Percentiles rank a stretch among this genome's conserved stretches.
Conservation (phyloP, 768 basidiomycete genomes). For the Xanthoconium purpureum region DNA sequence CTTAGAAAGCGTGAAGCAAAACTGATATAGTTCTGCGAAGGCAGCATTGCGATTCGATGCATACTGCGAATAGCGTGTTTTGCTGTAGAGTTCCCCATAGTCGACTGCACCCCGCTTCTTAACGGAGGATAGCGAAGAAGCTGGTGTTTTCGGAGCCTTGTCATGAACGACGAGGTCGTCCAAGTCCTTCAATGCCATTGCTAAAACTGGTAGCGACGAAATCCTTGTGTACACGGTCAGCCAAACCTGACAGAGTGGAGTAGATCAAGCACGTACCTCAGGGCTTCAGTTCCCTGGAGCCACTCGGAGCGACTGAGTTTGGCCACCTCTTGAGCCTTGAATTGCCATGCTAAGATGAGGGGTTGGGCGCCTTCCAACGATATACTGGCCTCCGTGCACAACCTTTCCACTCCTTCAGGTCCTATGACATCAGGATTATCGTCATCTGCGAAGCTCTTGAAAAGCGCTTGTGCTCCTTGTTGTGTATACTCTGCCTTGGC, state of each 20-base stretch:
- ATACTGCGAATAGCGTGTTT: constrained; percentile 47
- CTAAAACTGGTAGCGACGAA: constrained; percentile 47
- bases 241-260: neutral
- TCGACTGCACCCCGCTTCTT: constrained; percentile 32
- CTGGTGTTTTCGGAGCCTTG: constrained; percentile 36
- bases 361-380: constrained; percentile 71
- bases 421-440: constrained; percentile 52
- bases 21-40: constrained; percentile 66
- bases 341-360: constrained; percentile 73
- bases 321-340: constrained; percentile 68
- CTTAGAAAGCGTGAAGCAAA: constrained; percentile 70
- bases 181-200: constrained; percentile 54
- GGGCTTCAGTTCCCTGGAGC: constrained; percentile 49
- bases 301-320: constrained; percentile 70
- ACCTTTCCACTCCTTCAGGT: constrained; percentile 65
- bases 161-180: constrained; percentile 56
- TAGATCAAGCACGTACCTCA: constrained; percentile 38
- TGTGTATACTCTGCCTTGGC: constrained; percentile 43
- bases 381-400: constrained; percentile 70
- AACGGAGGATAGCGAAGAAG: constrained; percentile 20
- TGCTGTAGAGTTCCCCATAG: constrained; percentile 52
- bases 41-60: constrained; percentile 46
- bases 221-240: constrained; percentile 36
- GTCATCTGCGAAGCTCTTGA: constrained; percentile 60
- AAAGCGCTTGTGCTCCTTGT: constrained; percentile 51